These are phyloP conservation scores for Microcos paniculata DNA, from an alignment of 345 rosid species.

Conservation along the genomic window DNA sequence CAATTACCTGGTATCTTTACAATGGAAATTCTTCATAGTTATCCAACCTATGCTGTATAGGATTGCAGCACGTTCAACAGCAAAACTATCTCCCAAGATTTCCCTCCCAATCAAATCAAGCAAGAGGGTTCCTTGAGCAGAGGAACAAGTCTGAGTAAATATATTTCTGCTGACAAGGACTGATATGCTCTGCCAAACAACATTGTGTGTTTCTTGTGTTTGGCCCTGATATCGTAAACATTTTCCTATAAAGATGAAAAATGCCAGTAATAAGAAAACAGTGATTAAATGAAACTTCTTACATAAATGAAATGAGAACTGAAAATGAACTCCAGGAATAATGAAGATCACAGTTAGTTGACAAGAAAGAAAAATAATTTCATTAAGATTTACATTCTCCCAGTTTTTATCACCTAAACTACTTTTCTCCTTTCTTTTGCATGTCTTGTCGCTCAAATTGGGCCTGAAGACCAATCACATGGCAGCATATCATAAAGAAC, in stretches of 20 bases:
- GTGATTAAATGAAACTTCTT: neutral
- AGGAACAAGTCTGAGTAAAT: constrained; percentile 28
- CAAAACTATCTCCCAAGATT: constrained; percentile 53
- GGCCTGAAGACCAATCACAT: neutral
- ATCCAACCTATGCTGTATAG: constrained; percentile 69
- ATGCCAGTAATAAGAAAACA: neutral
- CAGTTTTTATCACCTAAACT: neutral
- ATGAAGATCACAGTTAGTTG: constrained; percentile 1
- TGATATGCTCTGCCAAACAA: constrained; percentile 53
- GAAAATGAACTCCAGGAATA: neutral
- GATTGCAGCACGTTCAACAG: constrained; percentile 64
- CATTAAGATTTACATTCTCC: neutral
- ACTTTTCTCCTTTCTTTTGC: neutral
- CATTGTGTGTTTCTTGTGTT: constrained; percentile 64
- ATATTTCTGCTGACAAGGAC: constrained; percentile 49
- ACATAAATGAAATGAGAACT: neutral
- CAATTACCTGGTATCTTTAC: constrained; percentile 57
- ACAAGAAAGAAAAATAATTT: constrained; percentile 1
- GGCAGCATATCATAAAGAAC: neutral
- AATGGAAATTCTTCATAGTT: constrained; percentile 46
- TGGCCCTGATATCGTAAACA: constrained; percentile 49
- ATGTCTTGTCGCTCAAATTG: neutral
- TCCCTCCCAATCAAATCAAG: constrained; percentile 71
- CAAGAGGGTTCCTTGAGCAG: constrained; percentile 33
- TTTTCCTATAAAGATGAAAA: constrained; percentile 55